Conservation (phyloP, 805 yeast genomes). For the Clavispora fructus region DNA sequence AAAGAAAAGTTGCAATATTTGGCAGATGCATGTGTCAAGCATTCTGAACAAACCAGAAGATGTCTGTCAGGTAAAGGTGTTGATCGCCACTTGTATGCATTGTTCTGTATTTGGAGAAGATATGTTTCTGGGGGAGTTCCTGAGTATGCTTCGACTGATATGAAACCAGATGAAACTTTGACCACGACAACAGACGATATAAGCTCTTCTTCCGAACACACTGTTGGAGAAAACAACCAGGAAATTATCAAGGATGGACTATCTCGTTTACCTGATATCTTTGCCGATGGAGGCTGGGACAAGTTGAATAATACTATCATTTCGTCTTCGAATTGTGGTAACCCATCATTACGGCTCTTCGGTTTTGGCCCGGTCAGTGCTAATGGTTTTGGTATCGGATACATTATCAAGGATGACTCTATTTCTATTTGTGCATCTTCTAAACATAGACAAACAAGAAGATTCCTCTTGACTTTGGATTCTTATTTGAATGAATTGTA, state of each 20-base stretch:
- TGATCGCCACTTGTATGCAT: slow-evolving; percentile 84
- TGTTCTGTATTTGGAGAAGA: slow-evolving; percentile 82
- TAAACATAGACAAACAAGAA: slow-evolving; percentile 54
- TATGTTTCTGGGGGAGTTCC: slow-evolving; percentile 33
- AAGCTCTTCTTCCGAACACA: slow-evolving; percentile 24
- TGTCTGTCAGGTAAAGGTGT: slow-evolving; percentile 82
- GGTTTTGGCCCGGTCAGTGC: slow-evolving; percentile 59
- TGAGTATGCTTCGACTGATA: slow-evolving; percentile 1
- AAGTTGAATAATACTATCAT: slow-evolving; percentile 72
- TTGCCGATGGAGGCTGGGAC: slow-evolving; percentile 87
- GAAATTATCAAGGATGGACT: slow-evolving; percentile 14
- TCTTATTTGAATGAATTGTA: slow-evolving; percentile 46
- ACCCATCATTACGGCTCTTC: slow-evolving; percentile 52
- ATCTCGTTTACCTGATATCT: slow-evolving; percentile 58
- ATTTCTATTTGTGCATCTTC: slow-evolving; percentile 52
- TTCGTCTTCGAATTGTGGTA: slow-evolving; percentile 53
- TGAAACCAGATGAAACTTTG: slow-evolving; percentile 9
- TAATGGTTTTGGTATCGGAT: slow-evolving; percentile 56
- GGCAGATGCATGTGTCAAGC: slow-evolving; percentile 66
- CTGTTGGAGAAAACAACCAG: slow-evolving; percentile 21
- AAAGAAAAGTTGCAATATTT: slow-evolving; percentile 56
- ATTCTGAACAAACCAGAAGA: slow-evolving; percentile 59
- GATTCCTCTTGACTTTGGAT: slow-evolving; percentile 49
- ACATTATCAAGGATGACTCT: slow-evolving; percentile 47
- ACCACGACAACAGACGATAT: slow-evolving; percentile 6